These are phyloP conservation scores for Trichosporon asahii DNA, from an alignment of 1,284 basidiomycete genomes.

Conservation along the genomic window DNA sequence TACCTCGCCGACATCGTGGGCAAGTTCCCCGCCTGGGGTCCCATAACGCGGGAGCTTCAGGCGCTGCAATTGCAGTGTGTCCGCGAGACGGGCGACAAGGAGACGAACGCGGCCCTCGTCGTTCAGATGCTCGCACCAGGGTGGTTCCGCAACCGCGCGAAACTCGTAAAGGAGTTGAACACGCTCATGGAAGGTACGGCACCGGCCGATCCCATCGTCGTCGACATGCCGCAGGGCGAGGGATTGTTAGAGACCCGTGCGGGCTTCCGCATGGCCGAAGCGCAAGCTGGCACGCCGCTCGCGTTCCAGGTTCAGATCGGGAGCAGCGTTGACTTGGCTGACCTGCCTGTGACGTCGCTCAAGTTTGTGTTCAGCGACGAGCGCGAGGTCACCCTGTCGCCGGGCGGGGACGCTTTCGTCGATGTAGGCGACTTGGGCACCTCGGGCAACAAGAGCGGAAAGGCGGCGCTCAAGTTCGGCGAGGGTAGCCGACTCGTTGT, in stretches of 20 bases:
- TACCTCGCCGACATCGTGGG: slow-evolving; percentile 85
- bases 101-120: slow-evolving; percentile 66
- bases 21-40: slow-evolving; percentile 73
- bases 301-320: slow-evolving; percentile 64
- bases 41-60: slow-evolving; percentile 67
- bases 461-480: slow-evolving; percentile 29
- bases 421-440: slow-evolving; percentile 8
- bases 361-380: slow-evolving; percentile 43
- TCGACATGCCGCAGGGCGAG: slow-evolving; percentile 68
- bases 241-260: slow-evolving; percentile 59
- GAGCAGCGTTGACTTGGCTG: slow-evolving; percentile 45
- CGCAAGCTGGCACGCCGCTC: slow-evolving; percentile 60
- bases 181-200: slow-evolving; percentile 66
- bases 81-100: slow-evolving; percentile 68
- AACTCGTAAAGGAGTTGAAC: slow-evolving; percentile 61
- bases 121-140: slow-evolving; percentile 71
- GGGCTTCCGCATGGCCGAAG: slow-evolving; percentile 66
- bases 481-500: slow-evolving; percentile 23
- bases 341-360: slow-evolving; percentile 39
- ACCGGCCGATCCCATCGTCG: slow-evolving; percentile 58
- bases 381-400: slow-evolving; percentile 30
- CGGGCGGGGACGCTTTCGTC: slow-evolving; percentile 6
- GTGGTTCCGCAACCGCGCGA: slow-evolving; percentile 20
- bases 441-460: not conserved
- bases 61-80: slow-evolving; percentile 75